Evolutionary conservation across 176 grass and related monocot species (phyloP).

Genomic region (Aegilops longissima): DNA sequence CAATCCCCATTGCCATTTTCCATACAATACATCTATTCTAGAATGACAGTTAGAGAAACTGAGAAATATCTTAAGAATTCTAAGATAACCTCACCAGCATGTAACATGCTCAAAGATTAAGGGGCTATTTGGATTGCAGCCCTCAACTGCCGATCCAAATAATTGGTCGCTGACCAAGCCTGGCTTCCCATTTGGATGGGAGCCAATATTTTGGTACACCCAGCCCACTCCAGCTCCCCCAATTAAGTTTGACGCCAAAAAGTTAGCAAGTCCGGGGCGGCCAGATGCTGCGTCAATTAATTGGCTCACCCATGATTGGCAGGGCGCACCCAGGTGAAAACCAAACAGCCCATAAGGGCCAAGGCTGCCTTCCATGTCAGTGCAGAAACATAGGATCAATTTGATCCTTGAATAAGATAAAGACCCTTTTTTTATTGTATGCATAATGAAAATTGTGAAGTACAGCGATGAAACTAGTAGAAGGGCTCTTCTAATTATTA

Average conservation of each 20-base stretch:
- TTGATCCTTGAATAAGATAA: background rate
- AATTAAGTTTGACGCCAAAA: no score
- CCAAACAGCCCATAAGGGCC: no score
- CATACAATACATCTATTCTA: background rate
- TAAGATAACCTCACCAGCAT: constrained; percentile 18
- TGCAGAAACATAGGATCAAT: background rate
- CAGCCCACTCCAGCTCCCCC: no score
- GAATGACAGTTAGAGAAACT: background rate
- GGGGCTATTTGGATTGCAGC: no score
- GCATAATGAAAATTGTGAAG: background rate
- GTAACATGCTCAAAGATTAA: background rate
- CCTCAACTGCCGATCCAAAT: no score
- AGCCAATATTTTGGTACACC: no score
- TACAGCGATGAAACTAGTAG: background rate
- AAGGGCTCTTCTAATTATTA: background rate
- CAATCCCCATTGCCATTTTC: background rate
- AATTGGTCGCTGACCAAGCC: no score
- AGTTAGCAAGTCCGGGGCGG: no score
- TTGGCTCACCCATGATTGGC: no score
- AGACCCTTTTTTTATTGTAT: background rate
- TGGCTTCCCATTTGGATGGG: no score
- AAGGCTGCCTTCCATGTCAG: background rate
- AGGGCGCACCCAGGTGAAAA: no score
- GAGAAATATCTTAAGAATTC: background rate
- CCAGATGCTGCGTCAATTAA: no score